phyloP scores from a whole-genome alignment of 108 stramenopile species.

The Pseudonitzschia multistriata region DNA sequence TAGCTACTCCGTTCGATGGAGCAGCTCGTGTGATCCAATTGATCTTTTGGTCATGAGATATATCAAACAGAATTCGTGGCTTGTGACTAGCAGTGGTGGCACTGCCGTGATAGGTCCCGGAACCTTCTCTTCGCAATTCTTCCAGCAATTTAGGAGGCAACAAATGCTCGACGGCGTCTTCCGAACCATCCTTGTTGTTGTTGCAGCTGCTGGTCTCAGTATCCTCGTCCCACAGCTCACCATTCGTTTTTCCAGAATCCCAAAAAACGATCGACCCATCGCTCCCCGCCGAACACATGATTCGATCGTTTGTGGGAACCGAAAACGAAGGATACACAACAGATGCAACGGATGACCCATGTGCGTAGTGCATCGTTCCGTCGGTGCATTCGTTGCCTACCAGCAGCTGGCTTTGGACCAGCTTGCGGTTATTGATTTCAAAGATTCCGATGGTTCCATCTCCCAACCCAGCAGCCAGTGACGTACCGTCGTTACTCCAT shows the following conservation, averaged over 20 bases:
- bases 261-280: slow-evolving; percentile 70
- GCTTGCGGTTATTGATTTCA: slow-evolving; percentile 41
- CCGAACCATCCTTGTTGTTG: neutral
- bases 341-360: slow-evolving; percentile 64
- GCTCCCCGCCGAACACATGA: slow-evolving; percentile 63
- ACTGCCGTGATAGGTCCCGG: neutral
- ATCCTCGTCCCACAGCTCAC: slow-evolving; percentile 18
- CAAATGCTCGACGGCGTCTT: neutral
- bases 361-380: slow-evolving; percentile 34
- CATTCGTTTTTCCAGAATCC: slow-evolving; percentile 59
- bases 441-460: slow-evolving; percentile 60
- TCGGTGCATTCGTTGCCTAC: slow-evolving; percentile 16
- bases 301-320: slow-evolving; percentile 44
- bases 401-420: slow-evolving; percentile 45
- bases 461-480: slow-evolving; percentile 71
- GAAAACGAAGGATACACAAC: slow-evolving; percentile 64
- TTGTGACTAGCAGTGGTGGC: slow-evolving; percentile 13
- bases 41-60: slow-evolving; percentile 52
- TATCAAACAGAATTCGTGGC: slow-evolving; percentile 41
- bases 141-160: slow-evolving; percentile 8
- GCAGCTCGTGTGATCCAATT: slow-evolving; percentile 52
- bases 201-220: neutral
- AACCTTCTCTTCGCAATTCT: slow-evolving; percentile 12
- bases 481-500: slow-evolving; percentile 68
- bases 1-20: neutral